Conservation (phyloP, 2,329 filamentous ascomycete genomes). For the Colletotrichum spinosum region DNA sequence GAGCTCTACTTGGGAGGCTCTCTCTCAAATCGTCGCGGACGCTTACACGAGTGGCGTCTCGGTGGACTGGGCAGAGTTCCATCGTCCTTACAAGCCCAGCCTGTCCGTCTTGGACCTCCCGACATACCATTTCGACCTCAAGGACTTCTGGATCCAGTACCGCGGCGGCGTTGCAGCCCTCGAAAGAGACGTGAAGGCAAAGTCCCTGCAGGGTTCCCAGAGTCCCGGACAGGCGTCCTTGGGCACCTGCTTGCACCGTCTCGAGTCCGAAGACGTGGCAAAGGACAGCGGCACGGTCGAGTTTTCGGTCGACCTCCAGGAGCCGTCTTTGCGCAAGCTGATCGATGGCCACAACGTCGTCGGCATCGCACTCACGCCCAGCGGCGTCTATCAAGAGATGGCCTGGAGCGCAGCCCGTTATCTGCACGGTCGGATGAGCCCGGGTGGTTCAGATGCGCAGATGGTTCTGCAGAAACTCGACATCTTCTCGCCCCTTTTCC, state of each 20-base stretch:
- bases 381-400: not conserved
- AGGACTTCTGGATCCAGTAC: constrained; percentile 75
- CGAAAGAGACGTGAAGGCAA: not conserved
- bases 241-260: not conserved
- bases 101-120: constrained; percentile 70
- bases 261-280: too few species aligned
- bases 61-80: not conserved
- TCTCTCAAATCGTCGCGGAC: not conserved
- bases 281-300: not conserved
- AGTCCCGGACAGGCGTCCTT: not conserved
- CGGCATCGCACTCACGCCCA: not conserved
- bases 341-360: not conserved
- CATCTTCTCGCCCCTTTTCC: too few species aligned
- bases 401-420: not conserved
- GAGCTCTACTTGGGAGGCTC: not conserved
- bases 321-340: not conserved
- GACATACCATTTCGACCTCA: constrained; percentile 77
- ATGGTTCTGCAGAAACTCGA: too few species aligned
- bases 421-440: too few species aligned
- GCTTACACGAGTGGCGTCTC: not conserved
- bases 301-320: not conserved
- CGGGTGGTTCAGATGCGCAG: too few species aligned
- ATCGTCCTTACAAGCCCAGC: constrained; percentile 37
- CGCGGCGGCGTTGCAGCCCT: constrained; percentile 40
- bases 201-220: not conserved